phyloP scores from a whole-genome alignment of 2,329 filamentous ascomycete species.

The Colletotrichum melonis region DNA sequence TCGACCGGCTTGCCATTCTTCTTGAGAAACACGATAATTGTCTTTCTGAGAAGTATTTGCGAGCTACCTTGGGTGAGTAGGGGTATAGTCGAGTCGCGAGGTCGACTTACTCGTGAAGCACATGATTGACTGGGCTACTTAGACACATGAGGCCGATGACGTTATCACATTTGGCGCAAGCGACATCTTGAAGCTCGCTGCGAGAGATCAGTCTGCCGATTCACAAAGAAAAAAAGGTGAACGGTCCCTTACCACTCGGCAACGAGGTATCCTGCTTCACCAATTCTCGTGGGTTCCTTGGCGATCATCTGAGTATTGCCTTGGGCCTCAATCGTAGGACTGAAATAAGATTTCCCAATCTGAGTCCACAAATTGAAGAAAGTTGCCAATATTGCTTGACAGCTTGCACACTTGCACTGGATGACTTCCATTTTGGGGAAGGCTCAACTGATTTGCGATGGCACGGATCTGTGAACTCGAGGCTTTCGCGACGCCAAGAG shows the following conservation, averaged over 20 bases:
- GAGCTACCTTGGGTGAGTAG: conserved; percentile 42
- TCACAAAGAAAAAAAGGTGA: background rate
- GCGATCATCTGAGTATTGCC: conserved; percentile 38
- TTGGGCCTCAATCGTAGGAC: conserved; percentile 45
- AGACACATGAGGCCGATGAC: conserved; percentile 50
- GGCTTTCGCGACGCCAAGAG: background rate
- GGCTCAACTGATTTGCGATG: no score
- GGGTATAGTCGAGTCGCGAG: background rate
- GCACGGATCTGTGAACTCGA: background rate
- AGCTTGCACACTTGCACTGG: conserved; percentile 48
- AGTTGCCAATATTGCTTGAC: conserved; percentile 43
- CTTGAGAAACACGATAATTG: conserved; percentile 42
- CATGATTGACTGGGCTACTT: conserved; percentile 48
- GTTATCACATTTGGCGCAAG: conserved; percentile 45
- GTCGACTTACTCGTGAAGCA: conserved; percentile 48
- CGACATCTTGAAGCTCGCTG: conserved; percentile 51
- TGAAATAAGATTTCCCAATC: conserved; percentile 53
- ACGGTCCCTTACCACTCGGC: conserved; percentile 44
- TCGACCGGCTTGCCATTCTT: conserved; percentile 37
- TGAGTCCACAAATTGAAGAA: conserved; percentile 53
- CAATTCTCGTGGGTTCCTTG: conserved; percentile 42
- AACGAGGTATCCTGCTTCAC: conserved; percentile 49
- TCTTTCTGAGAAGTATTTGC: conserved; percentile 48
- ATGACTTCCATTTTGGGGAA: conserved; percentile 47
- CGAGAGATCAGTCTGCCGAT: background rate